Evolutionary conservation across 805 yeast genomes (phyloP).

Genomic region (Schwanniomyces pseudopolymorphus): DNA sequence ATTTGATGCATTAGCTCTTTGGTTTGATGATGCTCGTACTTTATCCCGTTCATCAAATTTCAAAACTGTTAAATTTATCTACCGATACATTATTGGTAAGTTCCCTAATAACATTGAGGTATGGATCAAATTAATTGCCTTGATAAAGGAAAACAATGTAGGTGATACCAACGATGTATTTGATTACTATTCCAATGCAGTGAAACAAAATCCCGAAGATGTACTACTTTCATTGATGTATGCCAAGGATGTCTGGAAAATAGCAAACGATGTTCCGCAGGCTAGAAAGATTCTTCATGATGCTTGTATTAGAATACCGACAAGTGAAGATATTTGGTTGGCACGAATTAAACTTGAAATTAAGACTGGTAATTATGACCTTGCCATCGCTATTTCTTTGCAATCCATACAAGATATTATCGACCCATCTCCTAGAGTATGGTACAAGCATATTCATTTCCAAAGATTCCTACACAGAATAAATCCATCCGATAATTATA

Average conservation of each 20-base stretch:
- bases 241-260: constrained; percentile 66
- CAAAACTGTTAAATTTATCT: constrained; percentile 48
- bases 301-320: constrained; percentile 45
- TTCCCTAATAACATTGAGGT: constrained; percentile 45
- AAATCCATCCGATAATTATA: constrained; percentile 2
- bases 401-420: constrained; percentile 15
- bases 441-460: constrained; percentile 52
- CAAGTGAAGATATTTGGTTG: constrained; percentile 60
- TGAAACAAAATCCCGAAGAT: constrained; percentile 46
- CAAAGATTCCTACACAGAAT: constrained; percentile 12
- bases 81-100: constrained; percentile 43
- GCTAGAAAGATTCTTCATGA: constrained; percentile 55
- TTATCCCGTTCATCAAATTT: constrained; percentile 18
- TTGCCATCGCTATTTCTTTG: constrained; percentile 36
- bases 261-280: constrained; percentile 43
- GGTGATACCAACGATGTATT: constrained; percentile 17
- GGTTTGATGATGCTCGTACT: constrained; percentile 31
- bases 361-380: constrained; percentile 36
- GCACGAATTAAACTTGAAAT: constrained; percentile 70
- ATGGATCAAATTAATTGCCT: constrained; percentile 50
- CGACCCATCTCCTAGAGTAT: constrained; percentile 45
- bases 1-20: constrained; percentile 8
- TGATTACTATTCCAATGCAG: constrained; percentile 52
- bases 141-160: constrained; percentile 22
- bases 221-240: constrained; percentile 63